Evolutionary conservation across 805 yeast species (phyloP).

Genomic region (Dipodascopsis uninucleata): DNA sequence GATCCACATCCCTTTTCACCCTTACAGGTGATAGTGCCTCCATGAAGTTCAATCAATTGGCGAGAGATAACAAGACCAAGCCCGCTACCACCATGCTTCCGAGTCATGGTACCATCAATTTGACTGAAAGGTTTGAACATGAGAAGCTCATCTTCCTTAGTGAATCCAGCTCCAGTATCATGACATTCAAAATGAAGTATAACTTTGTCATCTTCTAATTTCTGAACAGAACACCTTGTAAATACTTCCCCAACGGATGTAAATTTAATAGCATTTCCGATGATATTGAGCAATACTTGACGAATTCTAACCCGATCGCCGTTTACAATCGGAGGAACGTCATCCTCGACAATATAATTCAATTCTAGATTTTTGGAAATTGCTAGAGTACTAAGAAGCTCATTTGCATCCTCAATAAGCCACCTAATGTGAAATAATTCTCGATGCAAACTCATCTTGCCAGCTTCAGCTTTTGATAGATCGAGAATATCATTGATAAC

Average conservation of each 20-base stretch:
- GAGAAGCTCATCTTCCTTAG: constrained; percentile 32
- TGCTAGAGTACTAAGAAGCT: constrained; percentile 36
- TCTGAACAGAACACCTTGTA: constrained; percentile 30
- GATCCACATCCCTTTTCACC: constrained; percentile 35
- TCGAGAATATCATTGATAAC: constrained; percentile 39
- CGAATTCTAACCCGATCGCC: constrained; percentile 38
- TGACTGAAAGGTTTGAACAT: constrained; percentile 39
- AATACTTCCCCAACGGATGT: constrained; percentile 37
- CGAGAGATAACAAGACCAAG: constrained; percentile 37
- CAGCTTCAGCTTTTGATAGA: constrained; percentile 38
- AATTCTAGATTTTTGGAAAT: constrained; percentile 36
- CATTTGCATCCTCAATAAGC: constrained; percentile 37
- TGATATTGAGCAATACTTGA: constrained; percentile 36
- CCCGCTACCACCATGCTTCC: constrained; percentile 36
- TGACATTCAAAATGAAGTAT: constrained; percentile 34
- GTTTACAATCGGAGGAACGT: constrained; percentile 35
- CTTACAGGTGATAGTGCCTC: constrained; percentile 33
- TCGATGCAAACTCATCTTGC: constrained; percentile 35
- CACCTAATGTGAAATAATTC: constrained; percentile 36
- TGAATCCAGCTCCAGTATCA: constrained; percentile 39
- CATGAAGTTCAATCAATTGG: constrained; percentile 37
- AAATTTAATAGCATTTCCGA: constrained; percentile 39
- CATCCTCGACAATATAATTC: constrained; percentile 33
- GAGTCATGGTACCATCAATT: constrained; percentile 30
- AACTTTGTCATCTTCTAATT: constrained; percentile 18